These are phyloP conservation scores for Lichtheimia ramosa DNA, from an alignment of 371 early-diverging fungal genomes.

Conservation along the genomic window DNA sequence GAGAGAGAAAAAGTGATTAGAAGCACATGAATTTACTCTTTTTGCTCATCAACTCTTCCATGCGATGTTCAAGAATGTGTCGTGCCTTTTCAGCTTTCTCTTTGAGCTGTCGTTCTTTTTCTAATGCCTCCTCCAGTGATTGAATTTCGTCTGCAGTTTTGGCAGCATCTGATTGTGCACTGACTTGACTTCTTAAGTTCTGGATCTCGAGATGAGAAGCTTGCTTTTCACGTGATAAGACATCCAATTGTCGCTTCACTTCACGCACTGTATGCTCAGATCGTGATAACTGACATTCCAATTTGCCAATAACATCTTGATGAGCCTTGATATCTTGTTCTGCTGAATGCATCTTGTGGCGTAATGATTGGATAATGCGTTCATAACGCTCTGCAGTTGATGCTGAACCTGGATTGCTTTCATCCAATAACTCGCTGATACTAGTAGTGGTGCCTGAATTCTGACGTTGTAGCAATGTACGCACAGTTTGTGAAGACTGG, in stretches of 20 bases:
- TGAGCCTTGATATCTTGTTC: constrained; percentile 46
- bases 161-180: constrained; percentile 11
- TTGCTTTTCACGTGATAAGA: constrained; percentile 39
- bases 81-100: constrained; percentile 53
- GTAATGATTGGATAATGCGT: constrained; percentile 38
- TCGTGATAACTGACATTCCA: constrained; percentile 38
- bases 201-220: constrained; percentile 39
- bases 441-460: constrained; percentile 15
- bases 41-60: constrained; percentile 51
- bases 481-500: neutral
- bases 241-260: constrained; percentile 40
- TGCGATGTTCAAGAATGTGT: constrained; percentile 45
- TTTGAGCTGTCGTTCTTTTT: constrained; percentile 33
- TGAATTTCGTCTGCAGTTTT: constrained; percentile 10
- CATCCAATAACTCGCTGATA: constrained; percentile 1
- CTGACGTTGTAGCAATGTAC: constrained; percentile 11
- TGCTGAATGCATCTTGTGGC: constrained; percentile 37
- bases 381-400: constrained; percentile 41
- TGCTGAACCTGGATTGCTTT: neutral
- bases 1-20: constrained; percentile 11
- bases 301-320: constrained; percentile 46
- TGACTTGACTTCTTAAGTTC: constrained; percentile 40
- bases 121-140: constrained; percentile 28
- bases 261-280: constrained; percentile 41
- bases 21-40: constrained; percentile 59